Conservation (phyloP, 768 basidiomycete genomes). For the Suillus spraguei region DNA sequence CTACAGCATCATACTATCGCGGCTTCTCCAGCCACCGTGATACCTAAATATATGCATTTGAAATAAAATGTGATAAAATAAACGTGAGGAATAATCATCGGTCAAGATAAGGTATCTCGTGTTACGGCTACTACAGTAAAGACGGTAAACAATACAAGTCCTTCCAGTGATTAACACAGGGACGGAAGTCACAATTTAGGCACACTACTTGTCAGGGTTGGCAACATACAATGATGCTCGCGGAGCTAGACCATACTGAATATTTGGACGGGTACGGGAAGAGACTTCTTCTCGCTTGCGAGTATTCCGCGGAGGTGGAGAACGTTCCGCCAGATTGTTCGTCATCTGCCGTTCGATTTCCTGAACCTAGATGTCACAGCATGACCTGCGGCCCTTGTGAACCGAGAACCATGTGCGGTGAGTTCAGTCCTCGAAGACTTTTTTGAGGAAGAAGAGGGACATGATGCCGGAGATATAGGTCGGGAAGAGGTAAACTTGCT, state of each 20-base stretch:
- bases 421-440: conserved; percentile 4
- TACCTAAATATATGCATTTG: background rate
- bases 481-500: conserved; percentile 19
- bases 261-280: conserved; percentile 39
- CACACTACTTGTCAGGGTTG: conserved; percentile 55
- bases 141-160: conserved; percentile 4
- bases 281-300: conserved; percentile 45
- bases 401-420: background rate
- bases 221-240: conserved; percentile 69
- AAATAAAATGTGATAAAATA: background rate
- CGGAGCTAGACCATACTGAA: conserved; percentile 69
- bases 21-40: background rate
- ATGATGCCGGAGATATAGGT: conserved; percentile 14
- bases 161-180: conserved; percentile 21
- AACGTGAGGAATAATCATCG: background rate
- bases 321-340: conserved; percentile 45
- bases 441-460: conserved; percentile 6
- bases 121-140: background rate
- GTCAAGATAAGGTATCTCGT: background rate
- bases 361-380: conserved; percentile 54
- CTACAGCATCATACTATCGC: background rate
- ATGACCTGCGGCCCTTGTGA: conserved; percentile 15
- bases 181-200: conserved; percentile 5
- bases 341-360: conserved; percentile 63
- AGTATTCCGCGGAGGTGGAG: conserved; percentile 40